These are phyloP conservation scores for Kuraishia hungarica DNA, from an alignment of 805 yeast genomes.

Conservation along the genomic window DNA sequence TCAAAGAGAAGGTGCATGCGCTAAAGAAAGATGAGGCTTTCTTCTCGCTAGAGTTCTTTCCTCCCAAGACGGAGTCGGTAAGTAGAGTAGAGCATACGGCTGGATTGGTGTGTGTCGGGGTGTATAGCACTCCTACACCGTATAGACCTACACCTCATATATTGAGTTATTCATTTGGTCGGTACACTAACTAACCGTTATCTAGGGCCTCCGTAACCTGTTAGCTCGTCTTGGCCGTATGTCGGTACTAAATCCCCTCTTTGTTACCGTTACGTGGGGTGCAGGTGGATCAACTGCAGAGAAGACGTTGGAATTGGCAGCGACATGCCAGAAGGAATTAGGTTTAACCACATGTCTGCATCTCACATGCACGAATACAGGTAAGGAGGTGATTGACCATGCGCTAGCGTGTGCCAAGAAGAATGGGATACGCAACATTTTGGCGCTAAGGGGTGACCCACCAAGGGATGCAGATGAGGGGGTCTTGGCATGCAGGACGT, in stretches of 20 bases:
- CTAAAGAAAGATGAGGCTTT: constrained; percentile 47
- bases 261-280: constrained; percentile 96
- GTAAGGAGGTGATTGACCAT: constrained; percentile 63
- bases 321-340: constrained; percentile 63
- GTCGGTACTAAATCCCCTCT: constrained; percentile 81
- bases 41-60: constrained; percentile 91
- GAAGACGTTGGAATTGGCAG: constrained; percentile 78
- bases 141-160: too few relatives aligned
- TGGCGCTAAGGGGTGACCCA: constrained; percentile 95
- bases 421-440: constrained; percentile 78
- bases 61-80: constrained; percentile 83
- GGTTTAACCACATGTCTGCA: constrained; percentile 90
- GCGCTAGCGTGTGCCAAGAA: constrained; percentile 66
- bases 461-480: constrained; percentile 54
- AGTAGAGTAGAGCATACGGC: too few relatives aligned
- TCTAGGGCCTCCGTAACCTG: constrained; percentile 68
- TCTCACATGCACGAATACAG: constrained; percentile 92
- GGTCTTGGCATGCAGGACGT: constrained; percentile 55
- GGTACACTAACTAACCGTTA: too few relatives aligned
- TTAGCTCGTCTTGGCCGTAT: constrained; percentile 82
- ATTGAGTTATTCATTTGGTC: too few relatives aligned
- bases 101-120: too few relatives aligned
- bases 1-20: constrained; percentile 42
- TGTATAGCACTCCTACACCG: too few relatives aligned
- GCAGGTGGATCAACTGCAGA: constrained; percentile 94